phyloP scores from a whole-genome alignment of 1,139 yeast genomes.

The Kodamaea derodonti region DNA sequence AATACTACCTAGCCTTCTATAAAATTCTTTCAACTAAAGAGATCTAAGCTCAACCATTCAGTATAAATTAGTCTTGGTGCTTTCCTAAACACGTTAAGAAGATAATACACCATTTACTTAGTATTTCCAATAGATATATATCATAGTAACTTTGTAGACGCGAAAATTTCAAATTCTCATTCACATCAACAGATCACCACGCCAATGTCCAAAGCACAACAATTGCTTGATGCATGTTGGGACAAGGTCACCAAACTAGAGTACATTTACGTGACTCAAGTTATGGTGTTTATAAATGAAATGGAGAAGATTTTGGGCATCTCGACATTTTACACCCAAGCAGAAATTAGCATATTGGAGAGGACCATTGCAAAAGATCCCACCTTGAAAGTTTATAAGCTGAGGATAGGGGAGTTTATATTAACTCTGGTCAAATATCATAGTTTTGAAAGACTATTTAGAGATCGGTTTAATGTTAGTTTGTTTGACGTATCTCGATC shows the following conservation, averaged over 20 bases:
- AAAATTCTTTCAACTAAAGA: too few species aligned
- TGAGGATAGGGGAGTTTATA: slow-evolving; percentile 28
- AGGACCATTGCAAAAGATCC: slow-evolving; percentile 28
- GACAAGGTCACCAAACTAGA: slow-evolving; percentile 13
- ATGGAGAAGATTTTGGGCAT: slow-evolving; percentile 23
- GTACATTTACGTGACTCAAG: slow-evolving; percentile 26
- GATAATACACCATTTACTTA: too few species aligned
- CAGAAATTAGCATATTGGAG: slow-evolving; percentile 24
- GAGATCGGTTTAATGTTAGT: slow-evolving; percentile 18
- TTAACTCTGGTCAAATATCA: slow-evolving; percentile 23
- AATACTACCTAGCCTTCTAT: too few species aligned
- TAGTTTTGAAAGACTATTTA: slow-evolving; percentile 23
- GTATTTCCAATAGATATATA: too few species aligned
- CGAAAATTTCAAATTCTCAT: too few species aligned
- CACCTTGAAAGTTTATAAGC: slow-evolving; percentile 22
- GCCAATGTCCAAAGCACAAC: slow-evolving; percentile 9
- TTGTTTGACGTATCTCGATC: neutral
- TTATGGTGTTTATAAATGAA: slow-evolving; percentile 23
- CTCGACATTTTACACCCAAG: slow-evolving; percentile 18
- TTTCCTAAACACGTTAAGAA: too few species aligned
- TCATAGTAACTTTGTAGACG: too few species aligned
- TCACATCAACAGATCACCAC: too few species aligned
- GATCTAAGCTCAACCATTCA: too few species aligned
- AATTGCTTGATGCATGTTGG: slow-evolving; percentile 30
- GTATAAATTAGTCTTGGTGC: too few species aligned